Conservation (phyloP, 306 rosid genomes). For the Lathyrus sativus region DNA sequence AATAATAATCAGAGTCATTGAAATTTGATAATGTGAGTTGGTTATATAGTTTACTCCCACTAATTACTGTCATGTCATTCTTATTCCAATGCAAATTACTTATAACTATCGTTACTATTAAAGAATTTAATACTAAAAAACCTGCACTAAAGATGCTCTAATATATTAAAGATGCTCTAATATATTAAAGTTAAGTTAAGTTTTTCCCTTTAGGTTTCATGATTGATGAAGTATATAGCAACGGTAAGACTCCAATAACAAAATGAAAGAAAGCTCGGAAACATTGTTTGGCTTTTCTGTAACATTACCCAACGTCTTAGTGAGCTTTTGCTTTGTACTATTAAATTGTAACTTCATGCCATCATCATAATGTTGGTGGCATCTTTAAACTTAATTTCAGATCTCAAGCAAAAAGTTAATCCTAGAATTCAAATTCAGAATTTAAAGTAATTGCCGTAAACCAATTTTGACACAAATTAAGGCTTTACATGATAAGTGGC, state of each 20-base stretch:
- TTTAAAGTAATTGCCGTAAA: neutral
- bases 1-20: no score
- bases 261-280: conserved; percentile 30
- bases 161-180: no score
- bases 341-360: conserved; percentile 15
- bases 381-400: conserved; percentile 37
- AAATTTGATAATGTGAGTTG: no score
- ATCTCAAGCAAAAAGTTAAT: conserved; percentile 37
- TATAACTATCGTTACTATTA: no score
- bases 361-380: conserved; percentile 26
- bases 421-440: conserved; percentile 27
- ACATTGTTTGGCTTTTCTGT: conserved; percentile 36
- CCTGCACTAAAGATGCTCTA: no score
- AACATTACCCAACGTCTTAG: conserved; percentile 38
- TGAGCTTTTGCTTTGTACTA: conserved; percentile 37
- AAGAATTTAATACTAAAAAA: no score
- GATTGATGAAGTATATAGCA: conserved; percentile 34
- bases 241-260: conserved; percentile 42
- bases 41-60: no score
- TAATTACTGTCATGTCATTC: no score
- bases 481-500: conserved; percentile 27
- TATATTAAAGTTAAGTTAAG: no score
- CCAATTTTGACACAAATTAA: conserved; percentile 12
- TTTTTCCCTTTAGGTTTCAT: conserved; percentile 16
- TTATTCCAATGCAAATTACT: no score